Conservation (phyloP, 148 eudicot genomes). For the Heliosperma pusillum region DNA sequence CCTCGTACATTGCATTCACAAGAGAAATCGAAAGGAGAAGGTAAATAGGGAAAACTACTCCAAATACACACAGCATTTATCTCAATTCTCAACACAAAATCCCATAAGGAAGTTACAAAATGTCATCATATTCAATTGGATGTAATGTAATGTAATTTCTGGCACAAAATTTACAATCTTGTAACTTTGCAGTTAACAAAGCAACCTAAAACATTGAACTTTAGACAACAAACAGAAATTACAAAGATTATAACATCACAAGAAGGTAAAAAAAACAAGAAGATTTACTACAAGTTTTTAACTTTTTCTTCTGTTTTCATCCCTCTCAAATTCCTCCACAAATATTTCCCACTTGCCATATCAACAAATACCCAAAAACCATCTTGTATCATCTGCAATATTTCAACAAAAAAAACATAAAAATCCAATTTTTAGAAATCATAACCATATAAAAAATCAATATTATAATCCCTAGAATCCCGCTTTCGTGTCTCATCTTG, state of each 20-base stretch:
- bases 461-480: not conserved
- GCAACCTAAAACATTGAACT: not conserved
- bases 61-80: not conserved
- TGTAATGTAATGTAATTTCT: not conserved
- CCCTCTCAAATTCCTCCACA: constrained; percentile 61
- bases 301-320: constrained; percentile 37
- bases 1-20: not conserved
- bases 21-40: not conserved
- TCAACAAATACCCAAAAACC: constrained; percentile 66
- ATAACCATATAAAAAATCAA: not conserved
- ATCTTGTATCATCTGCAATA: constrained; percentile 40
- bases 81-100: not conserved
- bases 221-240: constrained; percentile 14
- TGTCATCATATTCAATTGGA: not conserved
- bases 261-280: not conserved
- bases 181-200: constrained; percentile 19
- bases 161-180: constrained; percentile 27
- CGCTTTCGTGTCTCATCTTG: too few relatives aligned
- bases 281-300: constrained; percentile 23
- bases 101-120: not conserved
- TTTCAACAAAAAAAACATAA: not conserved
- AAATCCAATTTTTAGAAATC: not conserved
- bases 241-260: constrained; percentile 2
- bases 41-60: too few relatives aligned
- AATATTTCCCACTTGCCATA: constrained; percentile 75